Base-by-base conservation (phyloP, 1,284 basidiomycete genomes). In the Xerocomus minutiporus region DNA sequence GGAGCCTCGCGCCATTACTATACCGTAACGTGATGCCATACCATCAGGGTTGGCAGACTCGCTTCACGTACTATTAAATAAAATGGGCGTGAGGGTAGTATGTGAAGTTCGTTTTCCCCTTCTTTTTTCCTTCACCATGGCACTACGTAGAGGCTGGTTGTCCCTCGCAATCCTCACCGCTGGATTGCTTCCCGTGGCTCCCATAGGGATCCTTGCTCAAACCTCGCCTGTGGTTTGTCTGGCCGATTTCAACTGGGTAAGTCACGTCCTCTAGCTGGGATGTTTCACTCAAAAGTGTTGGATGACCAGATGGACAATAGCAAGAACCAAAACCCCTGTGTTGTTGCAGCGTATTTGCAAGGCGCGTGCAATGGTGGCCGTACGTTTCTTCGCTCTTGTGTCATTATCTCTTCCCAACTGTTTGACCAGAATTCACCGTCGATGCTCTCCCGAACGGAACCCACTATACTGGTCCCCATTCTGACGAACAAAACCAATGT, bases 281-380 rank as follows among this genome's bases (percentile, higher is more conserved):
- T 31, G 13, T 46, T 48, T 49, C 31, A 11, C 29, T 11, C 34
- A 49, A 13, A 46, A 47, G 26, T 45, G 32, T 32, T 32, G 15
- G n/a, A 35, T n/a, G 34, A 17, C 8, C 29, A 73, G 73, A 63
- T 72, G 63, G 17, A 51, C 57, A 74, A 74, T 36, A 65, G 58
- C 36, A 50, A 50, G 9, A 28, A 12, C 12, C 73, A 73, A 46
- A 65, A 50, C n/a, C 70, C 73, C 23, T 75, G 73, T 46, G 6
- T 64, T 5, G 53, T 75, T 34, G 44, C 63, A 8, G 65, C 72
- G 2, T 73, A 69, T 57, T 47, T 71, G 4, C 52, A 60, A 42
- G 64, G 61, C 25, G 66, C 54, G 1, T 75, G 73, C 39, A 55
- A 52, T 15, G 55, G 38, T 45, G 67, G 63, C 26, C 44, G 72